phyloP scores from a whole-genome alignment of 2,329 filamentous ascomycete genomes.

The Chaetomium olivaceum region DNA sequence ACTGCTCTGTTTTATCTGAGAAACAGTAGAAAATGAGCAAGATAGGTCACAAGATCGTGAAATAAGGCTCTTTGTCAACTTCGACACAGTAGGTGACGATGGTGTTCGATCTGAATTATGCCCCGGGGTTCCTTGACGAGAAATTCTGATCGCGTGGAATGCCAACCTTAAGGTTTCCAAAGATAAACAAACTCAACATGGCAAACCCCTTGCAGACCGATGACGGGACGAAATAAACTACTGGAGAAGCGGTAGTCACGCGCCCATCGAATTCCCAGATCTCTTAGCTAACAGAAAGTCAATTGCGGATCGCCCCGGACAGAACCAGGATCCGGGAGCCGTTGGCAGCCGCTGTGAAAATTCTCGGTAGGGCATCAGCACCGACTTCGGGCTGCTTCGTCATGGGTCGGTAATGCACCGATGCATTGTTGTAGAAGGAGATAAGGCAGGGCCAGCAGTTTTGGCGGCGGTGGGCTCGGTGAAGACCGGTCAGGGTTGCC shows the following conservation, averaged over 20 bases:
- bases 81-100: not conserved
- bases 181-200: not conserved
- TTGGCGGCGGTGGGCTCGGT: slow-evolving; percentile 2
- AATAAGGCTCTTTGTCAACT: not conserved
- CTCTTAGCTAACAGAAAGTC: slow-evolving; percentile 35
- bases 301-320: slow-evolving; percentile 29
- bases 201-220: not conserved
- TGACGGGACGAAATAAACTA: slow-evolving; percentile 14
- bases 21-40: not conserved
- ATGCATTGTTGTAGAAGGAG: slow-evolving; percentile 11
- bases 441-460: slow-evolving; percentile 23
- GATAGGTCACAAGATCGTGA: not conserved
- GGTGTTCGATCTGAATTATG: not conserved
- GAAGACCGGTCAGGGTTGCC: slow-evolving; percentile 1
- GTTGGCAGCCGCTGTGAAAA: slow-evolving; percentile 20
- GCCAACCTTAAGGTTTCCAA: not conserved
- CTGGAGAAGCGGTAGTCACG: slow-evolving; percentile 28
- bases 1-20: not conserved
- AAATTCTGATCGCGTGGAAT: not conserved
- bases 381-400: slow-evolving; percentile 30
- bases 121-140: not conserved
- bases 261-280: slow-evolving; percentile 20
- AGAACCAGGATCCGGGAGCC: slow-evolving; percentile 26
- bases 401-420: slow-evolving; percentile 6
- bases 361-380: slow-evolving; percentile 6